Percentiles rank a stretch among this genome's conserved stretches.
Conservation (phyloP, 257 asterid genomes). For the Phtheirospermum japonicum region DNA sequence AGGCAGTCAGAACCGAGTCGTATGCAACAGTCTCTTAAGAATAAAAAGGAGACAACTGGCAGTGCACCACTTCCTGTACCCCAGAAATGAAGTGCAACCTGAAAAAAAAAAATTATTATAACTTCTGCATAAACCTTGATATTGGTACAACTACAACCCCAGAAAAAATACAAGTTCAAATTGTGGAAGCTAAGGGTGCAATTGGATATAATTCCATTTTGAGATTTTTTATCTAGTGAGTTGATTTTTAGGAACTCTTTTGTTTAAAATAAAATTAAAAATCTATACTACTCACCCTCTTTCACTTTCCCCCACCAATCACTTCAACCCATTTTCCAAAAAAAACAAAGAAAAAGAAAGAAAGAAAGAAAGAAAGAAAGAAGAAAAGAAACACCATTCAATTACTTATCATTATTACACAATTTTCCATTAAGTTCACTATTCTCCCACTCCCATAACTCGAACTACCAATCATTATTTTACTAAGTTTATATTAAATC, state of each 20-base stretch:
- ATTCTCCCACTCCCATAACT: too few species aligned
- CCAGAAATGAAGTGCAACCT: constrained; percentile 97
- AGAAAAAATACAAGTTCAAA: constrained; percentile 14
- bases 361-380: too few species aligned
- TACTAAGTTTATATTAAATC: too few species aligned
- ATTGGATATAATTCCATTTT: neutral
- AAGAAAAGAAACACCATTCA: too few species aligned
- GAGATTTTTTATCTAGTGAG: neutral
- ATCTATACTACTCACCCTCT: too few species aligned
- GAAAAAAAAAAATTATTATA: constrained; percentile 25
- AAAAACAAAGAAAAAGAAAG: too few species aligned
- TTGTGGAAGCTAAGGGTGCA: constrained; percentile 1
- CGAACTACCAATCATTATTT: too few species aligned
- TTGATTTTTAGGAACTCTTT: neutral
- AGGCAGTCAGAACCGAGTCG: constrained; percentile 79
- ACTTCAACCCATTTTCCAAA: too few species aligned
- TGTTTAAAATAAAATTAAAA: too few species aligned
- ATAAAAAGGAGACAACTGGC: constrained; percentile 83
- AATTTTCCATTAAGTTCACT: too few species aligned
- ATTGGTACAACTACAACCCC: neutral
- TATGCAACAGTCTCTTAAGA: constrained; percentile 75
- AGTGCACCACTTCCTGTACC: constrained; percentile 92
- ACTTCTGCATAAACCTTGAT: constrained; percentile 10
- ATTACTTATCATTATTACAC: too few species aligned
- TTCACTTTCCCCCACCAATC: too few species aligned